A percentile compares a stretch with the other conserved stretches of the same genome.
phyloP scores from a whole-genome alignment of 2,329 filamentous ascomycete species.

The Capronia americana region DNA sequence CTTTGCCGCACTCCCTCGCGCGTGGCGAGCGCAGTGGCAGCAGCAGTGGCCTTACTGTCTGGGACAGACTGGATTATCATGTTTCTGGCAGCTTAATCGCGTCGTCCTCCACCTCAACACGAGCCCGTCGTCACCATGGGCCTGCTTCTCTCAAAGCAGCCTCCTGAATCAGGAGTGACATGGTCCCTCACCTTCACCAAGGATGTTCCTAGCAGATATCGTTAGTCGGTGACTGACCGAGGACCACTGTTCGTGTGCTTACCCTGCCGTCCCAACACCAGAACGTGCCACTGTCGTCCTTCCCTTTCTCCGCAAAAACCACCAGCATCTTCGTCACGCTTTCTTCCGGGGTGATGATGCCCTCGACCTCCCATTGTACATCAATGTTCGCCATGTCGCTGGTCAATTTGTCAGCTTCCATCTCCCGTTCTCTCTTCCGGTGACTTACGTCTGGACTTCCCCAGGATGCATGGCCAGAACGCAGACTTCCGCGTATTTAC shows the following conservation, averaged over 20 bases:
- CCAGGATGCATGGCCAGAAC: slow-evolving; percentile 64
- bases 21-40: not conserved
- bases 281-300: slow-evolving; percentile 60
- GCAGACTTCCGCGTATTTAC: slow-evolving; percentile 42
- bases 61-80: not conserved
- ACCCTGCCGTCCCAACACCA: slow-evolving; percentile 64
- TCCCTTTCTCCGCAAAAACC: slow-evolving; percentile 57
- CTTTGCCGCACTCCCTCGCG: not conserved
- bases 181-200: slow-evolving; percentile 25
- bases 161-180: not conserved
- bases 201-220: slow-evolving; percentile 28
- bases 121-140: not conserved
- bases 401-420: slow-evolving; percentile 19
- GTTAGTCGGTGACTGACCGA: slow-evolving; percentile 7
- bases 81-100: not conserved
- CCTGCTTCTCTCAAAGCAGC: not conserved
- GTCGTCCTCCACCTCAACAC: not conserved
- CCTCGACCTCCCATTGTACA: slow-evolving; percentile 59
- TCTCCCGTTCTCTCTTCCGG: not conserved
- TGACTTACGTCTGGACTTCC: slow-evolving; percentile 58
- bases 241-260: slow-evolving; percentile 5
- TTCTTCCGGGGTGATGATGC: slow-evolving; percentile 58
- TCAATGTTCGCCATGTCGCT: slow-evolving; percentile 62
- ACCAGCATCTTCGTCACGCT: slow-evolving; percentile 59
- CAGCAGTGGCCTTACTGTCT: not conserved